Evolutionary conservation across 2,329 filamentous ascomycete genomes (phyloP), one percentile per base, ranked within the genome.

Genomic region (Pyrenophora tritici-repentis): DNA sequence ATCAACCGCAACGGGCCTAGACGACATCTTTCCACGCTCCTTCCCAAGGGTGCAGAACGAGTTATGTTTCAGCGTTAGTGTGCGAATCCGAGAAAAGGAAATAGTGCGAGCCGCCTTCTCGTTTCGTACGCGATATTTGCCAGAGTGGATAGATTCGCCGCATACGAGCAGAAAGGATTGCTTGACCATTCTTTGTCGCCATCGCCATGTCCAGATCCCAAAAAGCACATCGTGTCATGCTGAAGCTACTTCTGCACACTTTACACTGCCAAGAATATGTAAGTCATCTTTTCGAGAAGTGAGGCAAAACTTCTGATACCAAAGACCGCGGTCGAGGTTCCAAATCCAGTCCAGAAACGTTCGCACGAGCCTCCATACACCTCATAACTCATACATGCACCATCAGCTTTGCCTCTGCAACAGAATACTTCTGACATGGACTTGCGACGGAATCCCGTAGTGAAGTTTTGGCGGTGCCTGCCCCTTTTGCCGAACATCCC

Each of bases 41-140:
- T 22, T 37, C 8, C 22, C 38, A 41, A 47, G 38, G 42, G 32
- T 46, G 16, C 24, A 34, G 41, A 34, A 44, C 29, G 37, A 14
- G 7, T 18, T 9, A 8, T 18, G 41, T 24, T 45, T 45, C 41
- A 38, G 35, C 35, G 10, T 26, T 14, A 13, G 39, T 45, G 29
- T 26, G 24, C 22, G 9, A 32, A 14, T 17, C 48, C 43, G 14
- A 47, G 38, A 37, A 18, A 14, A 38, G 48, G 4, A 51, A 32
- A 47, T 16, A 10, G 12, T 24, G 43, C 48, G 43, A 51, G 32
- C 43, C 48, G 48, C 26, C 32, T 26, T 29, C 17, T 46, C 47
- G 24, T 33, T 31, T 41, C 36, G 31, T 24, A 47, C 42, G 18
- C 33, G 24, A 42, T 16, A 18, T 4, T 12, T 32, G 31, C 9